Base-by-base conservation (phyloP, 1,139 yeast species). In the Casaregolazyma lundiana region DNA sequence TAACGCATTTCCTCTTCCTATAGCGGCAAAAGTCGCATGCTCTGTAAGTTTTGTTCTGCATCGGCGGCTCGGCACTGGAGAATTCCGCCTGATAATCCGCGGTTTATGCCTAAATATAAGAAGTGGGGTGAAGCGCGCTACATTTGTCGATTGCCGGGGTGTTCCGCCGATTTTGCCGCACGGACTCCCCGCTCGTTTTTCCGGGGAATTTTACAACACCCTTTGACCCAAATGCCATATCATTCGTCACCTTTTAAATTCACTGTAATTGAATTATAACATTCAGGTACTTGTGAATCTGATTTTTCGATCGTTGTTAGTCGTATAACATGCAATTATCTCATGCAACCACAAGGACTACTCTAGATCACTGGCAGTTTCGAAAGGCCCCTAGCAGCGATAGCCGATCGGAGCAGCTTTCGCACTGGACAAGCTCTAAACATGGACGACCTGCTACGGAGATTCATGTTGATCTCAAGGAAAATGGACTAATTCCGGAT, bases 401-500 rank as follows among this genome's bases (percentile, higher is more conserved):
- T 3, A 16, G 17, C n/a, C 17, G 24, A 15, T 19, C 30, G n/a
- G 13, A 15, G 9, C 21, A 19, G 3, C 30, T 32, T 2, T 19
- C 30, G 1, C 47, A 51, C 9, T 60, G 62, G 63, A 49, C 48
- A 7, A 20, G 36, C 6, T 53, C 55, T 32, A 46, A 48, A 35
- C 59, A 56, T 43, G 51, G 48, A 34, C 47, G 50, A n/a, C 52
- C 60, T 1, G 50, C 52, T 24, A 57, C 68, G 7, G 67, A 74
- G 53, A 71, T 74, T 29, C 71, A 67, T 51, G 62, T 66, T 3
- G 78, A 74, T 55, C 57, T 74, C 39, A 47, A 70, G 24, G 60
- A 58, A 24, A 63, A 68, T 46, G 60, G 62, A 1, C 59, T 64
- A 29, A 73, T 75, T 24, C 68, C 71, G 1, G 75, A 75, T 51